These are phyloP conservation scores for Fusarium protoensiforme DNA, from an alignment of 2,329 filamentous ascomycete species.

Conservation along the genomic window DNA sequence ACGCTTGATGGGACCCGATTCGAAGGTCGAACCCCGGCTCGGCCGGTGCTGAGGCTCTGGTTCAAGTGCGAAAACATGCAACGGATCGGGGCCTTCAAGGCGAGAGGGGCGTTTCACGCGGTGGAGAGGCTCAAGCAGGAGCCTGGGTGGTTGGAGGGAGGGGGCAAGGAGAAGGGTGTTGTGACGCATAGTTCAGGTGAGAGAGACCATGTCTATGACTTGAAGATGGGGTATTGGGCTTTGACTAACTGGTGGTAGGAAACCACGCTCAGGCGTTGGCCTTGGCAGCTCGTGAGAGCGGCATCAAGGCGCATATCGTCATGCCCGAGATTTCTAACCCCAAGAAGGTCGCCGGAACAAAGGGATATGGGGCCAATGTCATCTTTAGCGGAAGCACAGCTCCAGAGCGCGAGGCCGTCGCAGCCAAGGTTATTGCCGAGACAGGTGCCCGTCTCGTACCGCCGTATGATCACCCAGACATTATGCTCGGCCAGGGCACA, in stretches of 20 bases:
- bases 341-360: constrained; percentile 88
- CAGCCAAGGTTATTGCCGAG: constrained; percentile 72
- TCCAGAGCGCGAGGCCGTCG: constrained; percentile 82
- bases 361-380: constrained; percentile 79
- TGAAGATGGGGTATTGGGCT: background rate
- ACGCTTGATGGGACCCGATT: constrained; percentile 66
- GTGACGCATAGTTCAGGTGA: constrained; percentile 90
- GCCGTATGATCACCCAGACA: constrained; percentile 92
- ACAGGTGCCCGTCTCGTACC: constrained; percentile 86
- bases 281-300: constrained; percentile 79
- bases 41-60: constrained; percentile 78
- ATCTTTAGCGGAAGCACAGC: constrained; percentile 86
- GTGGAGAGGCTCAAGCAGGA: constrained; percentile 74
- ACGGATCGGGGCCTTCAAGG: constrained; percentile 92
- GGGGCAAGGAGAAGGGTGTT: constrained; percentile 74
- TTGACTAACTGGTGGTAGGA: constrained; percentile 61
- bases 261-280: constrained; percentile 96
- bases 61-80: constrained; percentile 98
- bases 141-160: constrained; percentile 69
- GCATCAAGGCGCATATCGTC: constrained; percentile 85
- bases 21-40: constrained; percentile 66
- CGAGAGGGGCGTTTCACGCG: constrained; percentile 89
- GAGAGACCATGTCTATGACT: background rate
- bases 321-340: constrained; percentile 89
- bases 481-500: constrained; percentile 94